Conservation (phyloP, 176 grass and related monocot species). For the Hyparrhenia diplandra region DNA sequence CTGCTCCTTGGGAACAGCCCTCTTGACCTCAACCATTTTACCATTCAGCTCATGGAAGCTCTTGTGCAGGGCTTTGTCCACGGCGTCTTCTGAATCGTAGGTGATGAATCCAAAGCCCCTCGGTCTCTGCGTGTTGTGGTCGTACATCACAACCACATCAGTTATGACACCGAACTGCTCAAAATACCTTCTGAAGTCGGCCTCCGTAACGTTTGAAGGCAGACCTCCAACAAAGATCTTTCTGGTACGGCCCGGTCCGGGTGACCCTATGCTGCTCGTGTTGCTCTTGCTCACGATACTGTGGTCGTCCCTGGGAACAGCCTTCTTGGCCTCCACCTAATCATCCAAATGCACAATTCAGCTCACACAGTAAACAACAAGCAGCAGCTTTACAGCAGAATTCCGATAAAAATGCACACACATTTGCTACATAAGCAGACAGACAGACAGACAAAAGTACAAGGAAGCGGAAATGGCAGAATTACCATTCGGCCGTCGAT, state of each 20-base stretch:
- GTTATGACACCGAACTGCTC: conserved; percentile 85
- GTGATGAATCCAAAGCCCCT: conserved; percentile 98
- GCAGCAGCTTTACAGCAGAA: background rate
- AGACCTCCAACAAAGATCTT: conserved; percentile 97
- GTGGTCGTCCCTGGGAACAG: conserved; percentile 84
- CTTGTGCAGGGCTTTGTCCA: conserved; percentile 74
- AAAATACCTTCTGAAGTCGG: conserved; percentile 82
- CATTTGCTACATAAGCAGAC: background rate
- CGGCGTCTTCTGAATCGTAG: conserved; percentile 78
- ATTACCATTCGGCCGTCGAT: conserved; percentile 92
- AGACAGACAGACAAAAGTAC: background rate
- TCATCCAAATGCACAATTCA: conserved; percentile 12
- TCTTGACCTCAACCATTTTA: conserved; percentile 96
- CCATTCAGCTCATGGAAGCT: conserved; percentile 92
- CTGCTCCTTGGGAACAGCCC: conserved; percentile 85
- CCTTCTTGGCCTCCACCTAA: conserved; percentile 93
- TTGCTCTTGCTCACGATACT: conserved; percentile 67
- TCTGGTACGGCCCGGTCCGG: conserved; percentile 56
- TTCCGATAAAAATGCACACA: conserved; percentile 9
- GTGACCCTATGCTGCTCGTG: conserved; percentile 48
- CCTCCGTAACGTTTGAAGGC: conserved; percentile 70
- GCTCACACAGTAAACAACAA: background rate
- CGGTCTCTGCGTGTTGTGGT: conserved; percentile 83
- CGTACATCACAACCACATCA: conserved; percentile 93
- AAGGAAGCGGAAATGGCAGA: background rate